phyloP scores from a whole-genome alignment of 306 rosid species.

The Leucaena leucocephala region DNA sequence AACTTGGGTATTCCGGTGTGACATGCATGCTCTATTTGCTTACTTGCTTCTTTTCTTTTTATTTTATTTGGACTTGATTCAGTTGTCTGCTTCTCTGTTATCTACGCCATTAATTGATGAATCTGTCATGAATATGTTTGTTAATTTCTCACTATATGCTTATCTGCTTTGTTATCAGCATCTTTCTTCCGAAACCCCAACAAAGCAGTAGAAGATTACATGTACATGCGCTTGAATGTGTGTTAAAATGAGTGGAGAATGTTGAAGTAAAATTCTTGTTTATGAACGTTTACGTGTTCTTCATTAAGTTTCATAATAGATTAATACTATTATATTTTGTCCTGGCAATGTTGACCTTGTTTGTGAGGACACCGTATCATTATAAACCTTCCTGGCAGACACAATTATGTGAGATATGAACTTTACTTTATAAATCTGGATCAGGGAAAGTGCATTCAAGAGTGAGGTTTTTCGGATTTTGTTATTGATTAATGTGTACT shows the following conservation, averaged over 20 bases:
- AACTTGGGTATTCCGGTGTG: conserved; percentile 87
- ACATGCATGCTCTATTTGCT: conserved; percentile 30
- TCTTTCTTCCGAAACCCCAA: neutral
- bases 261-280: neutral
- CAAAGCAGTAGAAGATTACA: neutral
- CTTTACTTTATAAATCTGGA: neutral
- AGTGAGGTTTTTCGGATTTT: neutral
- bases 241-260: neutral
- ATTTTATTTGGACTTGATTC: conserved; percentile 23
- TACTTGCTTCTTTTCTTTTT: conserved; percentile 11
- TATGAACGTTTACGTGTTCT: neutral
- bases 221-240: neutral
- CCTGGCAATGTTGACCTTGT: conserved; percentile 6
- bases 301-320: neutral
- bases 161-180: neutral
- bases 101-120: neutral
- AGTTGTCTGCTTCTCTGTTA: conserved; percentile 6
- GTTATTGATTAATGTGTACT: neutral
- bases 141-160: neutral
- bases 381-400: conserved; percentile 21
- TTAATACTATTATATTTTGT: conserved; percentile 6
- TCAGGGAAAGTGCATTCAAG: conserved; percentile 2
- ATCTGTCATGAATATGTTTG: neutral
- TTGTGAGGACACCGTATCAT: neutral
- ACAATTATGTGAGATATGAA: neutral